Percentiles rank a stretch among this genome's conserved stretches.
phyloP scores from a whole-genome alignment of 1,284 basidiomycete species.

The Polyporus tsugae region DNA sequence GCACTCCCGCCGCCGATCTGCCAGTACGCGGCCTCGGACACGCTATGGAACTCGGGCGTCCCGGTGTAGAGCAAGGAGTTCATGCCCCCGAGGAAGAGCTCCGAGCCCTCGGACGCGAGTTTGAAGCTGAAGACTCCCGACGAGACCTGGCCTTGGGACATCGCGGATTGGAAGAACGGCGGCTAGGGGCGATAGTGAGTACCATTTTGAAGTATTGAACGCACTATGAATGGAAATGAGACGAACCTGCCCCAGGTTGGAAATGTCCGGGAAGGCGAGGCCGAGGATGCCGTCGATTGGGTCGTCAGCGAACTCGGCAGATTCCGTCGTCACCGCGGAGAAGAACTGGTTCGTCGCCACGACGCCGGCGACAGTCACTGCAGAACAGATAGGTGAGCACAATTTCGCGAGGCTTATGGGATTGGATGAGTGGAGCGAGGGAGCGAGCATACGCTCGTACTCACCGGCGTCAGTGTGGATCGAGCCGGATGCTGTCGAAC shows the following conservation, averaged over 20 bases:
- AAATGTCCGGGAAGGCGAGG: slow-evolving; percentile 37
- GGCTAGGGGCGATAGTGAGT: slow-evolving; percentile 43
- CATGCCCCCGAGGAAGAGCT: slow-evolving; percentile 60
- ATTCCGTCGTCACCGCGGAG: slow-evolving; percentile 35
- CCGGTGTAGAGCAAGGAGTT: slow-evolving; percentile 47
- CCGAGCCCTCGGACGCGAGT: slow-evolving; percentile 51
- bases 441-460: not conserved
- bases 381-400: not conserved
- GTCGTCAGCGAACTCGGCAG: slow-evolving; percentile 26
- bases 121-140: slow-evolving; percentile 57
- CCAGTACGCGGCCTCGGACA: slow-evolving; percentile 37
- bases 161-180: slow-evolving; percentile 52
- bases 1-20: slow-evolving; percentile 31
- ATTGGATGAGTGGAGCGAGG: not conserved
- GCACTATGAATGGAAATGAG: not conserved
- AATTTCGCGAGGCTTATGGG: not conserved
- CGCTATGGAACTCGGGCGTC: slow-evolving; percentile 46
- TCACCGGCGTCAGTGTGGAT: slow-evolving; percentile 48
- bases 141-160: slow-evolving; percentile 45
- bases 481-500: slow-evolving; percentile 46
- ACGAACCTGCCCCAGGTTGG: slow-evolving; percentile 30
- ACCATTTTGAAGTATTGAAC: slow-evolving; percentile 45
- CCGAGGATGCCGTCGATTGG: slow-evolving; percentile 40
- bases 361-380: slow-evolving; percentile 38
- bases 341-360: slow-evolving; percentile 33